phyloP scores from a whole-genome alignment of 23 red algal species.

The Cyanidium caldarium region DNA sequence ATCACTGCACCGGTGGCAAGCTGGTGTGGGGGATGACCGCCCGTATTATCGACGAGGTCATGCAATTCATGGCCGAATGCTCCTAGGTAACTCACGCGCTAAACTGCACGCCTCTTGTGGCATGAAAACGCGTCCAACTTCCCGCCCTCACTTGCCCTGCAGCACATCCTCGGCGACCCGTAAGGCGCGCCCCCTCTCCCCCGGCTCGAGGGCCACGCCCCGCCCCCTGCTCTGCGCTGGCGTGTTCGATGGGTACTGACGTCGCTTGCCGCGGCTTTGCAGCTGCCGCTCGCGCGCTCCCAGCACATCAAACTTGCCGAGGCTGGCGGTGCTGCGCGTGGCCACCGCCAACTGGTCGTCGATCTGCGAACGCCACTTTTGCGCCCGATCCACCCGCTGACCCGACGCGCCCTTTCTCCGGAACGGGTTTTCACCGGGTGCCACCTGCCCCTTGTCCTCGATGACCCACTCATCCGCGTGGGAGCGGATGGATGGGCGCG shows the following conservation, averaged over 20 bases:
- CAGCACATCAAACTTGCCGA: slow-evolving; percentile 42
- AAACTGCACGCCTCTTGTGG: no score
- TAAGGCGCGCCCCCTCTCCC: not conserved
- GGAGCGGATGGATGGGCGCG: not conserved
- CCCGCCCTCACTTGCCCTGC: not conserved
- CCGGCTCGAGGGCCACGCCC: no score
- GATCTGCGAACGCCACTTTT: slow-evolving; percentile 13
- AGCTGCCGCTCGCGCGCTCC: slow-evolving; percentile 21
- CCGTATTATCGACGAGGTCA: not conserved
- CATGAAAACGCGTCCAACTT: no score
- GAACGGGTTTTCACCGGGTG: not conserved
- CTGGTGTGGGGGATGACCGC: slow-evolving; percentile 5
- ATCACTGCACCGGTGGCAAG: not conserved
- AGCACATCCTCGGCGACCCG: not conserved
- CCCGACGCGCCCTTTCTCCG: not conserved
- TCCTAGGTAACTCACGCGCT: not conserved
- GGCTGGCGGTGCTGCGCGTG: slow-evolving; percentile 38
- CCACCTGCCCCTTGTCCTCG: not conserved
- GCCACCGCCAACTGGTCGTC: slow-evolving; percentile 21
- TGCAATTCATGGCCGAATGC: not conserved
- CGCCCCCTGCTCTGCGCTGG: no score
- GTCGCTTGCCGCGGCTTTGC: slow-evolving; percentile 7
- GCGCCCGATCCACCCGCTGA: not conserved
- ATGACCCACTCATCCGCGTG: not conserved
- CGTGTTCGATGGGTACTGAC: not conserved